Conservation (phyloP, 73 alveolate genomes). For the Paramecium biaurelia region DNA sequence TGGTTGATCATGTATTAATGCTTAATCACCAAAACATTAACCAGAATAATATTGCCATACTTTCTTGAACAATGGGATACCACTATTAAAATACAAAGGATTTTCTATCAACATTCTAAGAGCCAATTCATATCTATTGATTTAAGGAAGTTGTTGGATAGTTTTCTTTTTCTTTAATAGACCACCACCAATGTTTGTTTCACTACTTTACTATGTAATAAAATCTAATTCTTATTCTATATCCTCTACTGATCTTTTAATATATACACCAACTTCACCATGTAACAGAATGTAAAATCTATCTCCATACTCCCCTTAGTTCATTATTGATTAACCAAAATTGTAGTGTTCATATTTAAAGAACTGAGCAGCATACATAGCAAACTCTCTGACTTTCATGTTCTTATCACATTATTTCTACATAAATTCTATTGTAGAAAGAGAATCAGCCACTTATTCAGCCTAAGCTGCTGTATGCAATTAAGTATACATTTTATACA, state of each 20-base stretch:
- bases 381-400: constrained; percentile 18
- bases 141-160: background rate
- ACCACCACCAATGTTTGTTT: background rate
- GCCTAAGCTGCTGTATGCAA: background rate
- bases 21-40: constrained; percentile 37
- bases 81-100: background rate
- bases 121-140: background rate
- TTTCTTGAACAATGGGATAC: background rate
- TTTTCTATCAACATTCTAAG: background rate
- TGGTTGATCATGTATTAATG: background rate
- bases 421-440: constrained; percentile 13
- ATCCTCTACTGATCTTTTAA: background rate
- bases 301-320: constrained; percentile 45
- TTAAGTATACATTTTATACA: background rate
- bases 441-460: constrained; percentile 17
- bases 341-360: constrained; percentile 1
- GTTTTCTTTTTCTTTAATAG: background rate
- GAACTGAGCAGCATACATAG: background rate
- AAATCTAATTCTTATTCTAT: background rate
- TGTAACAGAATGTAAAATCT: background rate
- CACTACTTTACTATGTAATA: background rate
- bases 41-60: constrained; percentile 27
- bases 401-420: background rate
- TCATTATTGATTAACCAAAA: background rate
- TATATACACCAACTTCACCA: constrained; percentile 39